Conservation (phyloP, 2,329 filamentous ascomycete genomes). For the Spiromastix sp. region DNA sequence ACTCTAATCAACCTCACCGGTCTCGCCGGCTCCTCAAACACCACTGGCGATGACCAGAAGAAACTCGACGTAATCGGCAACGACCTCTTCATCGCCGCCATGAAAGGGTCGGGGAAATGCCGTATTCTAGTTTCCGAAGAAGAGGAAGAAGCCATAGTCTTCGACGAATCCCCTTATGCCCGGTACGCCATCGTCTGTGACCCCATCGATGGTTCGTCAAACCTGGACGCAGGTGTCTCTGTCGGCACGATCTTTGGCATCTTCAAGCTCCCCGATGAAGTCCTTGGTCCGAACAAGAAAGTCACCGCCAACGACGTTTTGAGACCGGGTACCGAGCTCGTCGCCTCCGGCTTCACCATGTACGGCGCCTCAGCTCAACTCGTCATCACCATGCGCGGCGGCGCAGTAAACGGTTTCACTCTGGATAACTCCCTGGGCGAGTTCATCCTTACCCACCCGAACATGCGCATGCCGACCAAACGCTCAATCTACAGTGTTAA, state of each 20-base stretch:
- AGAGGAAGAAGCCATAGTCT: constrained; percentile 85
- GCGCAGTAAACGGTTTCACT: constrained; percentile 92
- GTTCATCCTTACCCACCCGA: constrained; percentile 94
- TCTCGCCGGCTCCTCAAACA: constrained; percentile 88
- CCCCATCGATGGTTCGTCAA: constrained; percentile 95
- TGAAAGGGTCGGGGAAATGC: constrained; percentile 86
- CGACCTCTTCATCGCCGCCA: constrained; percentile 91
- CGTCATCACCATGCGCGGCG: constrained; percentile 92
- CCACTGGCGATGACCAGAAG: constrained; percentile 96
- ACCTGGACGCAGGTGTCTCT: constrained; percentile 93
- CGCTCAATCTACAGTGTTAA: constrained; percentile 95
- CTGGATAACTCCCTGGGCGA: constrained; percentile 93
- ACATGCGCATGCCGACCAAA: constrained; percentile 77
- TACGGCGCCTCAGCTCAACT: constrained; percentile 95
- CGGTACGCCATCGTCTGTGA: constrained; percentile 95
- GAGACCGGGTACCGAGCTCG: constrained; percentile 77
- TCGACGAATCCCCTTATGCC: constrained; percentile 60
- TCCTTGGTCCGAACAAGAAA: constrained; percentile 41
- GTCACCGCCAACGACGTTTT: constrained; percentile 63
- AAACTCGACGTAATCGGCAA: constrained; percentile 99
- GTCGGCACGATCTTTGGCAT: constrained; percentile 96
- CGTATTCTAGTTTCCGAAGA: constrained; percentile 94
- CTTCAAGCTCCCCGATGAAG: constrained; percentile 72
- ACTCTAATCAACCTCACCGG: constrained; percentile 93
- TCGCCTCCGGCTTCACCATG: constrained; percentile 99